Percentiles rank a stretch among this genome's conserved stretches.
Conservation (phyloP, 495 filamentous ascomycete genomes). For the Penicillium arizonense region DNA sequence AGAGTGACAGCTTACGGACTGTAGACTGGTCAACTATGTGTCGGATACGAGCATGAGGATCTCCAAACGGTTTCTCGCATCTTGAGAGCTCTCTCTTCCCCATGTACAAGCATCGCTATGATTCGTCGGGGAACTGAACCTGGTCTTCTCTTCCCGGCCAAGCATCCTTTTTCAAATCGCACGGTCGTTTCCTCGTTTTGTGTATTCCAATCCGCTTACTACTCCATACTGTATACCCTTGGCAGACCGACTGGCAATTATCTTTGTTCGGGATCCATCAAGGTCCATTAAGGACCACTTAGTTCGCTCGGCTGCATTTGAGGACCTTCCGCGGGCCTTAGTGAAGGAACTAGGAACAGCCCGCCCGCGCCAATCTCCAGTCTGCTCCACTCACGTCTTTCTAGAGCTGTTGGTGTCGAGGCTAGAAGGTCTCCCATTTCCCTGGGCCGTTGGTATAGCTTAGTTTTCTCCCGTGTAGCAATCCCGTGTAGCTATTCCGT, state of each 20-base stretch:
- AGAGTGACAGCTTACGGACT: slow-evolving; percentile 4
- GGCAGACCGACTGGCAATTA: neutral
- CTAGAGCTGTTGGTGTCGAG: slow-evolving; percentile 4
- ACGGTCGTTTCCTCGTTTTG: slow-evolving; percentile 1
- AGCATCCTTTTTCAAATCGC: slow-evolving; percentile 11
- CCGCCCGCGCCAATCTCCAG: slow-evolving; percentile 25
- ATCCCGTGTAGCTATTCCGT: neutral
- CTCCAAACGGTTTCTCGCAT: slow-evolving; percentile 30
- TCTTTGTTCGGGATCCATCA: slow-evolving; percentile 4
- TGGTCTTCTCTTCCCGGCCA: neutral
- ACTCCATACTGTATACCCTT: neutral
- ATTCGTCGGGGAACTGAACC: slow-evolving; percentile 15
- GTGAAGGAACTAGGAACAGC: slow-evolving; percentile 19
- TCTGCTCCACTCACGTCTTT: slow-evolving; percentile 8
- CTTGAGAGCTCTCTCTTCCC: slow-evolving; percentile 1
- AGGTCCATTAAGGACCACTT: slow-evolving; percentile 1
- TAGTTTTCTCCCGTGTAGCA: neutral
- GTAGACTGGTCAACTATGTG: neutral
- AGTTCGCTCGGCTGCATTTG: slow-evolving; percentile 10
- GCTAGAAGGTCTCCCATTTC: slow-evolving; percentile 6
- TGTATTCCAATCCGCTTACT: neutral
- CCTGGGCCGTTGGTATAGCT: slow-evolving; percentile 1
- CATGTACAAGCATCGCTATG: neutral
- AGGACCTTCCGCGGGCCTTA: slow-evolving; percentile 21
- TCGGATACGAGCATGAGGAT: slow-evolving; percentile 21